Evolutionary conservation across 2,329 filamentous ascomycete genomes (phyloP).

Genomic region (Calonectria honghensis): DNA sequence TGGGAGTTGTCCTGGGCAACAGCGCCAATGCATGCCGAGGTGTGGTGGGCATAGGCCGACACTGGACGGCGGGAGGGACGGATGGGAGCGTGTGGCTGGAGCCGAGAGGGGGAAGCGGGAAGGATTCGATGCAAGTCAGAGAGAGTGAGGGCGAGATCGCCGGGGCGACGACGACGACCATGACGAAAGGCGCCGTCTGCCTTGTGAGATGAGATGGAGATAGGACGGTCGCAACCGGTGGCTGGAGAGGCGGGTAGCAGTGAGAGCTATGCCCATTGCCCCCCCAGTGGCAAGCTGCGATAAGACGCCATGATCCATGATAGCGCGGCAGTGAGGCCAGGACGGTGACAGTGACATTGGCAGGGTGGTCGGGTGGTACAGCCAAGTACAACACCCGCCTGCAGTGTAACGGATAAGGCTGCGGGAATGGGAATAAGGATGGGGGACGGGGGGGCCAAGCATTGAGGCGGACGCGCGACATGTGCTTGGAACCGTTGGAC

Average conservation of each 20-base stretch:
- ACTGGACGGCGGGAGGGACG: conserved; percentile 12
- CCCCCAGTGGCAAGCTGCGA: background rate
- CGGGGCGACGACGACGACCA: conserved; percentile 1
- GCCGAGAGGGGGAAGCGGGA: conserved; percentile 14
- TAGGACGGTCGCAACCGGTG: conserved; percentile 5
- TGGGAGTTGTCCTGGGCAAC: conserved; percentile 5
- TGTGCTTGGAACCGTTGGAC: conserved; percentile 17
- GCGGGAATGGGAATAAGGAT: conserved; percentile 8
- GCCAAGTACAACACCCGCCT: conserved; percentile 19
- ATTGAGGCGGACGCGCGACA: conserved; percentile 24
- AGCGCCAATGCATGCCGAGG: background rate
- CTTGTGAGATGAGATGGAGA: conserved; percentile 19
- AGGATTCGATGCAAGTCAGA: conserved; percentile 15
- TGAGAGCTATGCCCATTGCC: background rate
- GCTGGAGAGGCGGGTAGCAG: background rate
- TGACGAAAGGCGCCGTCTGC: conserved; percentile 3
- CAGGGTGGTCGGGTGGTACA: conserved; percentile 6
- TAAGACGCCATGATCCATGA: conserved; percentile 7
- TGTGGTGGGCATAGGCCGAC: background rate
- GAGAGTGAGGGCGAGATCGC: background rate
- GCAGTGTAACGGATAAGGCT: conserved; percentile 21
- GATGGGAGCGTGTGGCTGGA: conserved; percentile 12
- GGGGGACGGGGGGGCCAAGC: conserved; percentile 11
- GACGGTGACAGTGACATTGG: background rate
- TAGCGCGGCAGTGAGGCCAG: background rate